Evolutionary conservation across 192 early-diverging fungal species (phyloP).

Genomic region (Chytriomyces confervae): DNA sequence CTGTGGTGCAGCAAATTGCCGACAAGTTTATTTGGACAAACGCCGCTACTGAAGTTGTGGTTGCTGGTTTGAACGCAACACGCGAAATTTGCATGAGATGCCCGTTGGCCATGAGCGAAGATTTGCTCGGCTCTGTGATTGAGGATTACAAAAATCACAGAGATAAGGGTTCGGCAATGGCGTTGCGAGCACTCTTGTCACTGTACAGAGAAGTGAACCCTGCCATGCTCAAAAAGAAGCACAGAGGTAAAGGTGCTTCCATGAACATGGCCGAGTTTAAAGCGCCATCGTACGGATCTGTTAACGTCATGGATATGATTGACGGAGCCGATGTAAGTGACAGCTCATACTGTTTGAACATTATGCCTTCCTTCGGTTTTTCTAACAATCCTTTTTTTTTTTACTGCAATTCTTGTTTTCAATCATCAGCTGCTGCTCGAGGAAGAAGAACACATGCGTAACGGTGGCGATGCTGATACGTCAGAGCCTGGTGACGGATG

Average conservation of each 20-base stretch:
- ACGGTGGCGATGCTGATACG: slow-evolving; percentile 35
- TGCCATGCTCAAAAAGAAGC: slow-evolving; percentile 88
- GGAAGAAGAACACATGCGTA: slow-evolving; percentile 39
- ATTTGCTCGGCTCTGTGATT: slow-evolving; percentile 85
- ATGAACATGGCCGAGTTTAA: slow-evolving; percentile 72
- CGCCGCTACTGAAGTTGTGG: slow-evolving; percentile 90
- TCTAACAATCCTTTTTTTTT: neutral
- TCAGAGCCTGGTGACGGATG: slow-evolving; percentile 45
- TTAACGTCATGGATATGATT: slow-evolving; percentile 68
- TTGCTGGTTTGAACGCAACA: slow-evolving; percentile 77
- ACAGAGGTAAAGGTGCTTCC: slow-evolving; percentile 84
- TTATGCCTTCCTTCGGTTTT: too few species aligned
- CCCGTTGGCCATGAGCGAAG: slow-evolving; percentile 84
- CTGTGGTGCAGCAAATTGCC: slow-evolving; percentile 88
- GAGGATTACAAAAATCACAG: slow-evolving; percentile 89
- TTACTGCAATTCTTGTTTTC: neutral
- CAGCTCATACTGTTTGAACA: too few species aligned
- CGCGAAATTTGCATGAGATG: slow-evolving; percentile 87
- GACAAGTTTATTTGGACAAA: slow-evolving; percentile 97
- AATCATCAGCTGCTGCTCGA: slow-evolving; percentile 47
- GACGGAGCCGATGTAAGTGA: slow-evolving; percentile 75
- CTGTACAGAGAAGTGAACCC: slow-evolving; percentile 98
- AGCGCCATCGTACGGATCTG: slow-evolving; percentile 74
- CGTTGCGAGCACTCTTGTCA: slow-evolving; percentile 83
- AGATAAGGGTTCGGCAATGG: slow-evolving; percentile 93